Conservation (phyloP, 192 early-diverging fungal genomes). For the Hyaloraphidium curvatum region DNA sequence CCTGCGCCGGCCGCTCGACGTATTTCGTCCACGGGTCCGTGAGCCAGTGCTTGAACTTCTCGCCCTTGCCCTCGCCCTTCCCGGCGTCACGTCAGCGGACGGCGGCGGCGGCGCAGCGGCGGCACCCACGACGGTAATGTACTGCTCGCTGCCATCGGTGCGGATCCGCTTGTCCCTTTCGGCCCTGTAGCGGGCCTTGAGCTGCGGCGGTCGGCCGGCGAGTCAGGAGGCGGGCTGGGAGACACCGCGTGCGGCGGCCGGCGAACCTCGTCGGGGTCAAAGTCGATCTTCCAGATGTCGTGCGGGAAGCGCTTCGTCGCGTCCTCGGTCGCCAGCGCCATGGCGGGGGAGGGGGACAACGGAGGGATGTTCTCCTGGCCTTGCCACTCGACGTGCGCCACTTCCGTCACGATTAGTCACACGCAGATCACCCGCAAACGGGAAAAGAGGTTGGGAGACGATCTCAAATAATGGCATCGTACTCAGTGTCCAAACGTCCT, state of each 20-base stretch:
- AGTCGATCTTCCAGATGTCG: neutral
- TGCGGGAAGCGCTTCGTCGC: too few relatives aligned
- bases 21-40: neutral
- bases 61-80: conserved; percentile 1
- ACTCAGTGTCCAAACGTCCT: too few relatives aligned
- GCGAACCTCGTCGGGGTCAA: neutral
- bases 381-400: too few relatives aligned
- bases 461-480: too few relatives aligned
- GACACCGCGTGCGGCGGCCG: neutral
- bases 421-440: too few relatives aligned
- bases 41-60: neutral
- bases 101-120: too few relatives aligned
- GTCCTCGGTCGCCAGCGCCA: too few relatives aligned
- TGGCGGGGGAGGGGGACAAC: too few relatives aligned
- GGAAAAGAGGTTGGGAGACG: too few relatives aligned
- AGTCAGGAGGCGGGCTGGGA: neutral
- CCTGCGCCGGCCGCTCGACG: neutral
- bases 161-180: neutral
- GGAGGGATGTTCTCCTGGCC: too few relatives aligned
- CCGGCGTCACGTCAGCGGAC: neutral
- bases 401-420: too few relatives aligned
- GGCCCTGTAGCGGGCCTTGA: neutral
- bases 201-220: neutral
- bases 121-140: neutral
- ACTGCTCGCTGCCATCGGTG: neutral